These are phyloP conservation scores for Yamadazyma scolyti DNA, from an alignment of 805 yeast genomes.

Conservation along the genomic window DNA sequence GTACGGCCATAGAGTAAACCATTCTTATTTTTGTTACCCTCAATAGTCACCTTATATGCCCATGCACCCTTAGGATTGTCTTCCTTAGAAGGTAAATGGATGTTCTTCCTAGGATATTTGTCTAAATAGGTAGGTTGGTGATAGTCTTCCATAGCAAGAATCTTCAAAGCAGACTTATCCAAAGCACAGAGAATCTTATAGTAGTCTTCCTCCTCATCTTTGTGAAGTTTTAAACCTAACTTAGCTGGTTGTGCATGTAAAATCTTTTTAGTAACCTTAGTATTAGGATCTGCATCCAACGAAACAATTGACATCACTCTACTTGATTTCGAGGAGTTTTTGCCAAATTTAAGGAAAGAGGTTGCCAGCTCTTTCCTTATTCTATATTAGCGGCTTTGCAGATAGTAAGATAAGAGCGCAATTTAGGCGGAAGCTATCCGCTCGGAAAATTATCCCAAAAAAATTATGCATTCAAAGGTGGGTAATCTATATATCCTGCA, in stretches of 20 bases:
- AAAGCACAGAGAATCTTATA: constrained; percentile 12
- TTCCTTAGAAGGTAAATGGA: constrained; percentile 2
- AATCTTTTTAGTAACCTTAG: constrained; percentile 9
- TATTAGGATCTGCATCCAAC: constrained; percentile 9
- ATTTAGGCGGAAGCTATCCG: background rate
- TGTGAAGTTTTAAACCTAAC: constrained; percentile 7
- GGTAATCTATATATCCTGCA: constrained; percentile 7
- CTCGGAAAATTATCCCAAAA: no score
- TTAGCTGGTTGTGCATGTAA: constrained; percentile 12
- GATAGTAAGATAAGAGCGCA: no score
- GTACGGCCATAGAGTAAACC: constrained; percentile 12
- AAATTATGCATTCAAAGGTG: background rate
- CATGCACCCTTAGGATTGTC: constrained; percentile 12
- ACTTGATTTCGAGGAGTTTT: background rate
- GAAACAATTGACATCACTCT: constrained; percentile 13
- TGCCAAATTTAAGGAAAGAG: no score
- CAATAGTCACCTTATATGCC: constrained; percentile 16
- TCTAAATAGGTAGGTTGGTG: constrained; percentile 9
- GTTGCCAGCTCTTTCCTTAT: no score
- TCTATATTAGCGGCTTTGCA: no score
- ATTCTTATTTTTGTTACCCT: constrained; percentile 8
- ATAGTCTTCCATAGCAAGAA: constrained; percentile 10
- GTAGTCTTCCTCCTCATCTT: constrained; percentile 10
- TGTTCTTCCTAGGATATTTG: constrained; percentile 8
- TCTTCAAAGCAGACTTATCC: constrained; percentile 10